A percentile compares a stretch with the other conserved stretches of the same genome.
These are phyloP conservation scores for Kwoniella sp. DNA, from an alignment of 768 basidiomycete species.

Conservation along the genomic window DNA sequence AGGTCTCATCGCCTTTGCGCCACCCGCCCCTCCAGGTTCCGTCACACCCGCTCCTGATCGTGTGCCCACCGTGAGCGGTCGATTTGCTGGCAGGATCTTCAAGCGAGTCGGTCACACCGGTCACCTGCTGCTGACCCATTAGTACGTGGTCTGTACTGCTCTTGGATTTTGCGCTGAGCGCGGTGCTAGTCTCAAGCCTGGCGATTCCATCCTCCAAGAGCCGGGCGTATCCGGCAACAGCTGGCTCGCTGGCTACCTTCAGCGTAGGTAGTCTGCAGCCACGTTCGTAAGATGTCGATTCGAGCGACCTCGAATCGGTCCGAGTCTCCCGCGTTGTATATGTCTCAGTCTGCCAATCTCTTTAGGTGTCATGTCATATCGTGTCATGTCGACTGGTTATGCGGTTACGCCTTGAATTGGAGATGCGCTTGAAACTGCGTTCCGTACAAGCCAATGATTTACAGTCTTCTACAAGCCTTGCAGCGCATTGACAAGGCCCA, in stretches of 20 bases:
- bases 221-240: slow-evolving; percentile 17
- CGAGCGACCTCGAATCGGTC: no score
- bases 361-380: no score
- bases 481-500: slow-evolving; percentile 12
- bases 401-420: no score
- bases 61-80: slow-evolving; percentile 14
- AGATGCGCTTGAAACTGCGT: no score
- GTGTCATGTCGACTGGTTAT: no score
- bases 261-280: no score
- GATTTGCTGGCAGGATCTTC: slow-evolving; percentile 35
- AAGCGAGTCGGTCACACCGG: slow-evolving; percentile 27
- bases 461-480: slow-evolving; percentile 9
- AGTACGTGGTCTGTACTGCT: slow-evolving; percentile 19
- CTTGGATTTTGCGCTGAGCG: not conserved
- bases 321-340: no score
- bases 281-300: no score
- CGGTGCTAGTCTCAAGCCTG: not conserved
- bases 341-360: no score
- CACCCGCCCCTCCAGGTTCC: slow-evolving; percentile 9
- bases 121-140: slow-evolving; percentile 33
- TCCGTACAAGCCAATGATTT: no score
- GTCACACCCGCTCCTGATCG: no score
- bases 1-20: slow-evolving; percentile 29
- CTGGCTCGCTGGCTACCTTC: slow-evolving; percentile 20
- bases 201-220: slow-evolving; percentile 30